Percentiles rank a stretch among this genome's conserved stretches.
phyloP scores from a whole-genome alignment of 169 alveolate genomes.

The Plasmodium adleri region DNA sequence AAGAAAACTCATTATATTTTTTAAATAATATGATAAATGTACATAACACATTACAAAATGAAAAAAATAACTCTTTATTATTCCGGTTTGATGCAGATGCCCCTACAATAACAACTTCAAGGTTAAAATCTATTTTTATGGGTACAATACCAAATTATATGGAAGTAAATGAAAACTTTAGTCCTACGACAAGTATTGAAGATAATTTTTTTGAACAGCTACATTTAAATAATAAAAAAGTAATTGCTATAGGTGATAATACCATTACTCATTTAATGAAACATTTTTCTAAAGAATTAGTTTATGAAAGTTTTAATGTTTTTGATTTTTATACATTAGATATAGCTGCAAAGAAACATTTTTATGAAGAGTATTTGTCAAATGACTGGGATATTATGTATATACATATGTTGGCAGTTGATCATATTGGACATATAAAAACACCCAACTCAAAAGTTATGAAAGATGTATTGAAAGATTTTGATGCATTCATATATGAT shows the following conservation, averaged over 20 bases:
- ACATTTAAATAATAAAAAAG: constrained; percentile 34
- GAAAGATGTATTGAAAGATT: constrained; percentile 75
- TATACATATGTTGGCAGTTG: constrained; percentile 81
- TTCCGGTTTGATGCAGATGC: constrained; percentile 79
- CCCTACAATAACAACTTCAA: constrained; percentile 81
- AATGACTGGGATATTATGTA: constrained; percentile 71
- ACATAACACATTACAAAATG: constrained; percentile 70
- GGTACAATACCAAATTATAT: constrained; percentile 80
- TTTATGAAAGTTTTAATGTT: constrained; percentile 65
- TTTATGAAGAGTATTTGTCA: constrained; percentile 50
- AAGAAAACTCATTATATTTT: constrained; percentile 34
- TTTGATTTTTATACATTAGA: constrained; percentile 60
- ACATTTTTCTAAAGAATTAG: constrained; percentile 34
- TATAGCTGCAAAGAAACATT: constrained; percentile 29
- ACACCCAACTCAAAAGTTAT: constrained; percentile 70
- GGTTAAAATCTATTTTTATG: constrained; percentile 77
- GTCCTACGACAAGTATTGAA: constrained; percentile 26
- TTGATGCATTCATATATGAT: constrained; percentile 77
- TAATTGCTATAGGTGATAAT: constrained; percentile 65
- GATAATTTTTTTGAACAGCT: constrained; percentile 63
- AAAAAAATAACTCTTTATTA: constrained; percentile 61
- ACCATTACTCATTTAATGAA: constrained; percentile 38
- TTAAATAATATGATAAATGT: constrained; percentile 77
- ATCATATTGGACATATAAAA: constrained; percentile 83
- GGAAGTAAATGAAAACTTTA: constrained; percentile 63